Evolutionary conservation across 1,139 yeast genomes (phyloP), one percentile per base, ranked within the genome.

Genomic region (Scheffersomyces insectosa): DNA sequence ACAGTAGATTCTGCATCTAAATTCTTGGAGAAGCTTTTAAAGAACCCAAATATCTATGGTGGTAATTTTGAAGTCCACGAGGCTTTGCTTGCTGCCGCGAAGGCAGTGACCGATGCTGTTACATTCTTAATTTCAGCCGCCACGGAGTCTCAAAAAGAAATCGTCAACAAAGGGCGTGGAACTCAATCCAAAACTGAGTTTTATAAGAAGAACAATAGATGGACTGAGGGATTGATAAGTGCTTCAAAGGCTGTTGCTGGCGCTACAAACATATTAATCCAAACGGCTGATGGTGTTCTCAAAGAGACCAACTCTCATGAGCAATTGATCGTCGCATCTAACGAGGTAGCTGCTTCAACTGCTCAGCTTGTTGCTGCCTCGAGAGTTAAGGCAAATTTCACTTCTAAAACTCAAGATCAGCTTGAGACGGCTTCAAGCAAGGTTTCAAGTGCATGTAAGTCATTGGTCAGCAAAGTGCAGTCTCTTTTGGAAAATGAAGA

Each of bases 281-380:
- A 82, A 51, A 86, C 90, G 23, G 96, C 97, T 0, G 95, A 89
- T 65, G 95, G 96, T 15, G 90, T 88, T 13, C 71, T 89, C 38
- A 75, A 79, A 42, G 76, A 78, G 8, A 63, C 65, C 15, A 83
- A 84, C 54, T 73, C 89, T 0, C 90, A 85, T 46, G 97, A 90
- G 60, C 89, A 89, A 64, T 77, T 89, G 48, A 86, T 89, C 54
- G 97, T 89, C 31, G 95, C 96, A 0, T 87, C 96, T 1, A 88
- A 88, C 57, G 96, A 89, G 61, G 96, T 90, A 16, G 95, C 96
- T 1, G 93, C 96, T 0, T 85, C 96, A 0, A 89, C 97, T 0
- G 96, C 95, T 1, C 97, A 89, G 68, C 75, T 89, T 41, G 97
- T 90, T 7, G 93, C 97, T 5, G 95, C 97, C 0, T 85, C 97